Conservation (phyloP, 2,329 filamentous ascomycete species). For the Magnaporthiopsis poae region DNA sequence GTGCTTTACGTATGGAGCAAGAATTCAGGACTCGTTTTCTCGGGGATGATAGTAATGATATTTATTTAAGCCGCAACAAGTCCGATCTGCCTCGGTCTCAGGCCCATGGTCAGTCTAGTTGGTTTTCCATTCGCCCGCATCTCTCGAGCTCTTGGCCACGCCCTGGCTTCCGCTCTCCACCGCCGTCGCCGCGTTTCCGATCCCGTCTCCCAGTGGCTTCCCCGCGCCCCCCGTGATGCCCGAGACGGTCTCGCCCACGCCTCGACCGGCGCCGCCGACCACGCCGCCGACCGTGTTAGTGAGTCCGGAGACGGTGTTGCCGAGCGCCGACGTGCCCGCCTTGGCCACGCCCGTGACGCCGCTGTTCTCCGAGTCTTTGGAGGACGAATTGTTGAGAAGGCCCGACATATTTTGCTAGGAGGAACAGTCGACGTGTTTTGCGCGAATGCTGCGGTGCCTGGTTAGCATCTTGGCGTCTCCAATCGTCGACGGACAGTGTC, state of each 20-base stretch:
- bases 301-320: constrained; percentile 22
- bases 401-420: constrained; percentile 1
- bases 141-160: constrained; percentile 45
- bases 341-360: constrained; percentile 20
- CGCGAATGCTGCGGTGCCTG: no score
- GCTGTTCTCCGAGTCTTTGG: constrained; percentile 12
- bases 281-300: constrained; percentile 24
- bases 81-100: neutral
- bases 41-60: no score
- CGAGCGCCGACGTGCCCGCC: constrained; percentile 20
- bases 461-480: no score
- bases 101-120: neutral
- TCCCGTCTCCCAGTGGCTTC: constrained; percentile 44
- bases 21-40: no score
- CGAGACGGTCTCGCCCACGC: constrained; percentile 46
- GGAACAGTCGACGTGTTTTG: neutral
- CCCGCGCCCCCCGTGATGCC: constrained; percentile 43
- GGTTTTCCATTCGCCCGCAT: constrained; percentile 51
- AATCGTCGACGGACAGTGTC: no score
- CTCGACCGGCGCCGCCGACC: constrained; percentile 43
- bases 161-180: constrained; percentile 38
- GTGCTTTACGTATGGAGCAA: no score
- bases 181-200: constrained; percentile 42
- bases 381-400: constrained; percentile 5
- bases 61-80: no score